Evolutionary conservation across 2,329 filamentous ascomycete genomes (phyloP), one percentile per base, ranked within the genome.

Genomic region (Xylariaceae sp.): DNA sequence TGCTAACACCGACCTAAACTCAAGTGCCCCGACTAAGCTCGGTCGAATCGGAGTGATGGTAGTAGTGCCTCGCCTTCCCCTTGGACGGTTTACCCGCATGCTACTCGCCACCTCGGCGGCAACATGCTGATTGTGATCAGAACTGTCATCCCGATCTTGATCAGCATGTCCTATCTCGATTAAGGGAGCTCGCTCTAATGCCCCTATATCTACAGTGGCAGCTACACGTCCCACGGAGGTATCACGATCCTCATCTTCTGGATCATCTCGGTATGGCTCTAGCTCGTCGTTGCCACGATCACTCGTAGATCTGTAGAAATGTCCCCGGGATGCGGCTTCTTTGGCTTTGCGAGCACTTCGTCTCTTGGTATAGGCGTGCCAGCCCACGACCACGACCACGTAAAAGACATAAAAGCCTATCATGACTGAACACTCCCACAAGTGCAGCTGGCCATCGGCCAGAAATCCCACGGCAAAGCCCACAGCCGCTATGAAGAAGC

Each of bases 371-470:
- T 87, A 88, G 88, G 92, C 96, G 73, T 99, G 94, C 92, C 92
- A 97, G 5, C 80, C 80, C 13, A 97, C 89, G 9, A 99, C 94
- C 53, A 92, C 86, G 10, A 85, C 69, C 40, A 99, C 94, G 67
- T 99, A 99, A 64, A 96, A 88, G 37, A 87, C 62, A 70, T 99
- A 99, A 69, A 95, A 95, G 11, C 77, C 87, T 51, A 99, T 91
- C 94, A 99, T 99, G 53, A 81, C 77, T 56, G 82, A 82, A 62
- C 92, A 96, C 72, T 99, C 94, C 92, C 92, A 97, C 6, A 94
- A 74, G 57, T 89, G 83, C 45, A 99, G 78, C 53, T 83, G 82
- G 0, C 93, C 93, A 69, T 99, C 94, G 29, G 88, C 86, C 16
- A 99, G 74, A 64, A 97, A 93, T 2, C 87, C 76, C 82, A 97